A percentile compares a stretch with the other conserved stretches of the same genome.
Evolutionary conservation across 805 yeast species (phyloP).

Genomic region (Candida orba): DNA sequence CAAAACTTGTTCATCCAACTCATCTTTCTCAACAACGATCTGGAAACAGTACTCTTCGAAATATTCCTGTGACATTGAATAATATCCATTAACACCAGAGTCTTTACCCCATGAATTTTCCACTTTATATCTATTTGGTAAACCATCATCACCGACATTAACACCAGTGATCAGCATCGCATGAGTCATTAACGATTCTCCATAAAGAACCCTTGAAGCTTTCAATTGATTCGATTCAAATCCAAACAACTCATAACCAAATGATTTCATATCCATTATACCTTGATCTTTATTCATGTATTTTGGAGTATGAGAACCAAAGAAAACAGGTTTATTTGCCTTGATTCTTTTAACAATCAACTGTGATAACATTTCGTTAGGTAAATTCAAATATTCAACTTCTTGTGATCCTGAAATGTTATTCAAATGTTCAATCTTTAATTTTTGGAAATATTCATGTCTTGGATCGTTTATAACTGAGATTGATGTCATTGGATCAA

Average conservation of each 20-base stretch:
- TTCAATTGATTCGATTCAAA: conserved; percentile 47
- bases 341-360: conserved; percentile 63
- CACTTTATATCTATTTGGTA: conserved; percentile 62
- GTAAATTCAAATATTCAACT: conserved; percentile 65
- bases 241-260: conserved; percentile 57
- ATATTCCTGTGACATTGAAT: conserved; percentile 66
- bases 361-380: conserved; percentile 47
- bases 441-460: conserved; percentile 54
- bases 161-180: conserved; percentile 86
- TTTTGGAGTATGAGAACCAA: conserved; percentile 86
- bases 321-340: conserved; percentile 73
- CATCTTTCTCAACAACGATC: conserved; percentile 52
- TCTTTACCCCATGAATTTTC: conserved; percentile 77
- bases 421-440: conserved; percentile 68
- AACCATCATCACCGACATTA: conserved; percentile 55
- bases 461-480: conserved; percentile 81
- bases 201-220: conserved; percentile 62
- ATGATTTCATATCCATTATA: conserved; percentile 62
- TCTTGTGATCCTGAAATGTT: conserved; percentile 60
- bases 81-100: conserved; percentile 59
- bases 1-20: conserved; percentile 26
- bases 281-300: conserved; percentile 57
- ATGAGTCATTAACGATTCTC: conserved; percentile 78
- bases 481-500: conserved; percentile 44
- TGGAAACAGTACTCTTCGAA: conserved; percentile 71